Evolutionary conservation across 2,329 filamentous ascomycete species (phyloP), one percentile per base, ranked within the genome.

Genomic region (Teratosphaeriaceae sp.): DNA sequence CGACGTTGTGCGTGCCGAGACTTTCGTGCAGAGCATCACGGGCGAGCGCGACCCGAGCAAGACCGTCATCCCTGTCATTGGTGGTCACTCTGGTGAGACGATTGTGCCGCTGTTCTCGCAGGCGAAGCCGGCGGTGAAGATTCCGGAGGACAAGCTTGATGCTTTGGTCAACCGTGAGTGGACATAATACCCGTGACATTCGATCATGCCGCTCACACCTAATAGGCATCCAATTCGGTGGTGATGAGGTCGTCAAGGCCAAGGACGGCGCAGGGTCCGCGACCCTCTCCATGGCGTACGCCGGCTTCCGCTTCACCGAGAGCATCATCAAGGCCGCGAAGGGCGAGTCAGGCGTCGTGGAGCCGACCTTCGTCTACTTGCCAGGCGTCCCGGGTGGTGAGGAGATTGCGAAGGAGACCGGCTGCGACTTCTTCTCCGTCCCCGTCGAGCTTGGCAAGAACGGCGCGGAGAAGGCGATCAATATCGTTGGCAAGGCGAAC

Each of bases 41-140:
- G 88, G 89, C 70, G 81, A 85, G 72, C 79, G 82, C 65, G 82
- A 90, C 66, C 87, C 89, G 47, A 78, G 84, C 60, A 84, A 89
- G 67, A 78, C 88, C 55, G 86, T 75, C 55, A 85, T 98, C 53
- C 89, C 90, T 55, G 92, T 98, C 60, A 80, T 98, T 63, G 92
- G 92, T 63, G 92, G 92, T 50, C 92, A 98, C 80, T 96, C 89
- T 48, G 92, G 92, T 63, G 88, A 90, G 75, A 98, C 92, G 60
- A 98, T 98, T 62, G 89, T 98, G 44, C 92, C 92, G 39, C 80
- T 98, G 49, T 94, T 97, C 79, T 95, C 88, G 79, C 84, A 92
- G 74, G 80, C 87, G 56, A 80, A 82, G 63, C 88, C 89, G 45
- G 66, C 78, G 33, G 83, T 92, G 61, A 76, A 78, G 49, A 92